Evolutionary conservation across 108 stramenopile species (phyloP).

Genomic region (Skeletonema marinoi): DNA sequence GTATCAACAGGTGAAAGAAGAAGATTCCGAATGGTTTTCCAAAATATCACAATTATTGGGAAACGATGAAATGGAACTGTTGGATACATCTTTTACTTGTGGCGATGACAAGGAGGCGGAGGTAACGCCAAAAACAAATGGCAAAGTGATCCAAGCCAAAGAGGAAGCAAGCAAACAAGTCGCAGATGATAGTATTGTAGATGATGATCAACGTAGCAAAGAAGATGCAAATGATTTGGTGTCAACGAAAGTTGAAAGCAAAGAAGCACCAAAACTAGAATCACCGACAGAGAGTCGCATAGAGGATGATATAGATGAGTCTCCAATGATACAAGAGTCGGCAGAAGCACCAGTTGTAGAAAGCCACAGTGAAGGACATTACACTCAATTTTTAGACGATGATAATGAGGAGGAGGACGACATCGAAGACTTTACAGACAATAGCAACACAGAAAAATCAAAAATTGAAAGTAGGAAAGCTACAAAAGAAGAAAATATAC

Average conservation of each 20-base stretch:
- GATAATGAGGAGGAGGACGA: not conserved
- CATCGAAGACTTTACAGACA: not conserved
- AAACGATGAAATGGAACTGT: constrained; percentile 11
- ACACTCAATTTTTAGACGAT: not conserved
- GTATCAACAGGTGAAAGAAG: constrained; percentile 46
- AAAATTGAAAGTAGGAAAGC: not conserved
- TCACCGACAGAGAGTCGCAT: not conserved
- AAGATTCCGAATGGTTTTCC: constrained; percentile 53
- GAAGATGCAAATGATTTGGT: not conserved
- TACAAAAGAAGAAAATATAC: not conserved
- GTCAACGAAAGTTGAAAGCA: not conserved
- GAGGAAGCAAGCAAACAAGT: not conserved
- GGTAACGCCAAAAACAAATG: not conserved
- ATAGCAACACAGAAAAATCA: not conserved
- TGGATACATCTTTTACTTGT: constrained; percentile 1
- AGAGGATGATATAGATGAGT: not conserved
- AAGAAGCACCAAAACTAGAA: not conserved
- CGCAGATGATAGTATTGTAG: not conserved
- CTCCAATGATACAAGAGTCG: not conserved
- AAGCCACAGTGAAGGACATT: not conserved
- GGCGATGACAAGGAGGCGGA: not conserved
- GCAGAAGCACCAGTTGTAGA: not conserved
- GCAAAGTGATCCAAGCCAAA: not conserved
- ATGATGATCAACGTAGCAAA: not conserved
- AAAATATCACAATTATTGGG: constrained; percentile 34